These are phyloP conservation scores for Fusarium sp. DNA, from an alignment of 2,329 filamentous ascomycete genomes.

Conservation along the genomic window DNA sequence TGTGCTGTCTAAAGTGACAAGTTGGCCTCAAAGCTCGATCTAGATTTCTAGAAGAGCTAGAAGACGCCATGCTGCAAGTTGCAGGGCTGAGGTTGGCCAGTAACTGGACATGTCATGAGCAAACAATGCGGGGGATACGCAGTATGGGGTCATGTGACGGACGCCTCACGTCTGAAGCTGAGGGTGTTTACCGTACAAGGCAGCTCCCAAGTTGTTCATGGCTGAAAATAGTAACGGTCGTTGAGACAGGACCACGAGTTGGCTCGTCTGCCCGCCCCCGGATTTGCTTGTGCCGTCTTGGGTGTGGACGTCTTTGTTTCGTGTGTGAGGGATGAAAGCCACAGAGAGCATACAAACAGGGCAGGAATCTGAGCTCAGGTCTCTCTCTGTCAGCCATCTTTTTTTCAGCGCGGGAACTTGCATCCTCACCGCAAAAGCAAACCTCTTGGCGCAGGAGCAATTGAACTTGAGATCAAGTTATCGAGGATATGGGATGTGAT, in stretches of 20 bases:
- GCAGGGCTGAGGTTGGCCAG: neutral
- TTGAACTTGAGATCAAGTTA: neutral
- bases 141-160: neutral
- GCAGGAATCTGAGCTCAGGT: conserved; percentile 28
- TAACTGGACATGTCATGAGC: neutral
- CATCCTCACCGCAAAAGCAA: conserved; percentile 14
- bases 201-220: neutral
- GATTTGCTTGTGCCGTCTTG: neutral
- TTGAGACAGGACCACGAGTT: neutral
- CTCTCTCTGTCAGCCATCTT: conserved; percentile 3
- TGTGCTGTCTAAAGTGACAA: neutral
- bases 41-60: neutral
- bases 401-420: conserved; percentile 13
- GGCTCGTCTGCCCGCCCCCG: neutral
- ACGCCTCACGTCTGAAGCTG: neutral
- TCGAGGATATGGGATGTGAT: neutral
- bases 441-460: neutral
- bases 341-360: neutral
- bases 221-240: neutral
- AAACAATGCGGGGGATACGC: neutral
- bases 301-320: conserved; percentile 5
- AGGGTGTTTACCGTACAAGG: neutral
- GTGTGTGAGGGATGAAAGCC: conserved; percentile 7
- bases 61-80: neutral
- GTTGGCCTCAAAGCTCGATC: neutral